Conservation (phyloP, 441 rosid species). For the Eruca vesicaria region DNA sequence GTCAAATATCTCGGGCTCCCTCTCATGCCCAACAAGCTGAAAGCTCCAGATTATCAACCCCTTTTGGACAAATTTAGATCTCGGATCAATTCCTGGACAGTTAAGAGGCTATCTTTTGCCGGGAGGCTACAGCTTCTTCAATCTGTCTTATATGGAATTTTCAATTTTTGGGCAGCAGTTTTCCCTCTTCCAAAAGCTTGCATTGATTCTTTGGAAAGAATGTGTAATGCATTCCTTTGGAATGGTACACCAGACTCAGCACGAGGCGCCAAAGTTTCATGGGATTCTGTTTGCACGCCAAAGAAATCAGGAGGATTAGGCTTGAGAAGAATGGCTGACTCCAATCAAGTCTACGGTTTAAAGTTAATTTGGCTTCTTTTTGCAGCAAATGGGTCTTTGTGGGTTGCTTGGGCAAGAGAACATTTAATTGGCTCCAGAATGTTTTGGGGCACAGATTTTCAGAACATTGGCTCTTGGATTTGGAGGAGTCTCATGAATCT, state of each 20-base stretch:
- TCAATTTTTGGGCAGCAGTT: background rate
- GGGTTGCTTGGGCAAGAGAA: background rate
- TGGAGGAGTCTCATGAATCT: background rate
- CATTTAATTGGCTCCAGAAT: background rate
- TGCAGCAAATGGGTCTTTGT: background rate
- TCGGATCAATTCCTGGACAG: background rate
- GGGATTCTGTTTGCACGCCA: background rate
- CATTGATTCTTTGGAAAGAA: background rate
- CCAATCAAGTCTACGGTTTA: background rate
- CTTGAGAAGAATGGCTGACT: background rate
- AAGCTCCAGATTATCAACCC: background rate
- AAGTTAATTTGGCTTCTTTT: background rate
- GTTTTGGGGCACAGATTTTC: background rate
- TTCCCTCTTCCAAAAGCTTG: background rate
- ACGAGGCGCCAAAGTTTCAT: background rate
- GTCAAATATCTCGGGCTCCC: background rate
- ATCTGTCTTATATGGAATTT: background rate
- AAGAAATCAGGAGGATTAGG: background rate
- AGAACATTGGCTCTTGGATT: background rate
- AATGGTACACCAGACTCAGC: background rate
- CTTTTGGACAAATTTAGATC: background rate
- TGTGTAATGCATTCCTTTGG: background rate
- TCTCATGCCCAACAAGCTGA: background rate
- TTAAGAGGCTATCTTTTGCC: background rate
- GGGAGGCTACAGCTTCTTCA: background rate